phyloP scores from a whole-genome alignment of 2,329 filamentous ascomycete species.

The Claviceps sp. region DNA sequence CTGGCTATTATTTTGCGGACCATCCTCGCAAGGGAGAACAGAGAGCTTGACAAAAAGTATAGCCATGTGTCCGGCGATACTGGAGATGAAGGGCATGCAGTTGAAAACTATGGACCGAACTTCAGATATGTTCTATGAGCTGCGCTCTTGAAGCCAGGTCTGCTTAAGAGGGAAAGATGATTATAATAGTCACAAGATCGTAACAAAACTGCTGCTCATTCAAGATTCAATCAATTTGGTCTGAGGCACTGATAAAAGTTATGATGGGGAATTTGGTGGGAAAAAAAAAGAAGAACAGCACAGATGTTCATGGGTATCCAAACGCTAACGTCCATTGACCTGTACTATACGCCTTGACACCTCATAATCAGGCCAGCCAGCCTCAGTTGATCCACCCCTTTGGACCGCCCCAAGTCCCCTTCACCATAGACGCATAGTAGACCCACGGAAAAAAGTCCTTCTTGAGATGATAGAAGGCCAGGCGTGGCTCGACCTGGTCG shows the following conservation, averaged over 20 bases:
- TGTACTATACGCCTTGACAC: neutral
- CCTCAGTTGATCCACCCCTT: slow-evolving; percentile 31
- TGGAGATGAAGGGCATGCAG: slow-evolving; percentile 1
- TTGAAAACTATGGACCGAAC: slow-evolving; percentile 6
- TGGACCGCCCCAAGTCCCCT: slow-evolving; percentile 48
- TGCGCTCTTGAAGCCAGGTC: neutral
- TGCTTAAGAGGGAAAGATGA: neutral
- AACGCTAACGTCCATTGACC: neutral
- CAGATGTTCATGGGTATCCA: neutral
- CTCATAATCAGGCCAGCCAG: neutral
- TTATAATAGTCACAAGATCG: too few relatives aligned
- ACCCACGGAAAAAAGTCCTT: slow-evolving; percentile 58
- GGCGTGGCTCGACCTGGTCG: slow-evolving; percentile 41
- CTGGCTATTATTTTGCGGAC: slow-evolving; percentile 4
- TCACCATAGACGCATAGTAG: slow-evolving; percentile 45
- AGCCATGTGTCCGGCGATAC: neutral
- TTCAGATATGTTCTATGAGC: slow-evolving; percentile 5
- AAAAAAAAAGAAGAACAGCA: too few relatives aligned
- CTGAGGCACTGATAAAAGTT: too few relatives aligned
- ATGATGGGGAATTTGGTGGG: too few relatives aligned
- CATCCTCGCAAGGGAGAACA: slow-evolving; percentile 6
- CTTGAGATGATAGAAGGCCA: slow-evolving; percentile 48
- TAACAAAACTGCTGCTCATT: too few relatives aligned
- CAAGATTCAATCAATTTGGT: too few relatives aligned
- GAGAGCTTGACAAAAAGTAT: slow-evolving; percentile 1